These are phyloP conservation scores for Euphorbia peplus DNA, from an alignment of 345 rosid species.

Conservation along the genomic window DNA sequence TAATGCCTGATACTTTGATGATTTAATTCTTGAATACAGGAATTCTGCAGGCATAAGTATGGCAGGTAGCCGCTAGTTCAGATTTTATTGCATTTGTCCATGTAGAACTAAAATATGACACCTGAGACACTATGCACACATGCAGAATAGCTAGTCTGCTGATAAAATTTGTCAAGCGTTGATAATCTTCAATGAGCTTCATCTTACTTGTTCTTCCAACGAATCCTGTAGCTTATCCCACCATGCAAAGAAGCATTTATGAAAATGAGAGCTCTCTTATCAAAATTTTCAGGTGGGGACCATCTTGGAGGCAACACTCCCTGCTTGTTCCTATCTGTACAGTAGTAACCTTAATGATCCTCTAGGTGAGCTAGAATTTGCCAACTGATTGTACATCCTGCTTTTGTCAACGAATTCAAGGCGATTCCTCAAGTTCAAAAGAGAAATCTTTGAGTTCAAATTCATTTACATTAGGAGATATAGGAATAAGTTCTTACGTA, in stretches of 20 bases:
- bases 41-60: neutral
- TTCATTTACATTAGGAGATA: neutral
- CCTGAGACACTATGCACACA: neutral
- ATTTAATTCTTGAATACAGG: constrained; percentile 2
- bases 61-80: neutral
- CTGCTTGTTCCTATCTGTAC: constrained; percentile 3
- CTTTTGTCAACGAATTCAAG: neutral
- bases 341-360: constrained; percentile 8
- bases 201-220: neutral
- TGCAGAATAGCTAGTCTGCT: neutral
- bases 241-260: neutral
- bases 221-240: neutral
- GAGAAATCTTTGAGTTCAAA: neutral
- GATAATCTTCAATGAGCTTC: neutral
- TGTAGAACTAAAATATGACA: neutral
- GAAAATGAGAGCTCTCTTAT: constrained; percentile 8
- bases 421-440: neutral
- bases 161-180: too few species aligned
- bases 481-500: neutral
- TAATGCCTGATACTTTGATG: constrained; percentile 15
- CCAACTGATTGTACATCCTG: neutral
- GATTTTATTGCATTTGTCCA: constrained; percentile 2
- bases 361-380: constrained; percentile 16
- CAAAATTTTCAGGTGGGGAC: constrained; percentile 16
- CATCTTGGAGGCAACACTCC: constrained; percentile 4